Evolutionary conservation across 192 early-diverging fungal species (phyloP).

Genomic region (Rhizophagus sp.): DNA sequence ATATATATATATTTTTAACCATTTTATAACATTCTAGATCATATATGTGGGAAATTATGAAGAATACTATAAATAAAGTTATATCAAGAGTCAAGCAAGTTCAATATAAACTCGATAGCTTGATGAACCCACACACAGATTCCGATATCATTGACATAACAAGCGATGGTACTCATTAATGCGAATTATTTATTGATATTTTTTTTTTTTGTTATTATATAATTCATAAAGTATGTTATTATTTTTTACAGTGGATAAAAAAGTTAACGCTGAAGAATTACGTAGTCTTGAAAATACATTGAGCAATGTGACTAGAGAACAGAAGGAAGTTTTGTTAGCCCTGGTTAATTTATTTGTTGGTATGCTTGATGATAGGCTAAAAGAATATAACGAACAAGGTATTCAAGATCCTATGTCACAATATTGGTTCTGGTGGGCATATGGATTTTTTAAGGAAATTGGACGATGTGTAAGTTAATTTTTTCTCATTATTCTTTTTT

Average conservation of each 20-base stretch:
- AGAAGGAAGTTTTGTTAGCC: slow-evolving; percentile 78
- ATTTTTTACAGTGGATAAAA: slow-evolving; percentile 35
- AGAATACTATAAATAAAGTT: slow-evolving; percentile 84
- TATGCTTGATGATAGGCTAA: slow-evolving; percentile 47
- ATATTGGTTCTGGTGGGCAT: slow-evolving; percentile 61
- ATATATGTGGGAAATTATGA: slow-evolving; percentile 84
- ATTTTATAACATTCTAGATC: slow-evolving; percentile 42
- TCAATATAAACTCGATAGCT: slow-evolving; percentile 47
- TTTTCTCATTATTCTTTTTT: neutral
- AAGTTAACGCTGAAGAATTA: slow-evolving; percentile 29
- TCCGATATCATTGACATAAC: slow-evolving; percentile 36
- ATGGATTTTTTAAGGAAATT: slow-evolving; percentile 63
- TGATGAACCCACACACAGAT: slow-evolving; percentile 33
- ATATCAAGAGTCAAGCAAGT: slow-evolving; percentile 78
- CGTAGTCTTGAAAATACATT: slow-evolving; percentile 60
- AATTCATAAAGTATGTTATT: neutral
- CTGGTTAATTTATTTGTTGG: slow-evolving; percentile 68
- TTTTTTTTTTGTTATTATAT: neutral
- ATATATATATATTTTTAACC: neutral
- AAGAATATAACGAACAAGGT: slow-evolving; percentile 28
- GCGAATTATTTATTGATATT: slow-evolving; percentile 10
- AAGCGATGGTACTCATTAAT: slow-evolving; percentile 38
- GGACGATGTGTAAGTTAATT: slow-evolving; percentile 59
- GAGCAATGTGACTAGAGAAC: slow-evolving; percentile 70
- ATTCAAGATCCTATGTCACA: slow-evolving; percentile 31